Conservation (phyloP, 2,329 filamentous ascomycete species). For the Colletotrichum somersetense region DNA sequence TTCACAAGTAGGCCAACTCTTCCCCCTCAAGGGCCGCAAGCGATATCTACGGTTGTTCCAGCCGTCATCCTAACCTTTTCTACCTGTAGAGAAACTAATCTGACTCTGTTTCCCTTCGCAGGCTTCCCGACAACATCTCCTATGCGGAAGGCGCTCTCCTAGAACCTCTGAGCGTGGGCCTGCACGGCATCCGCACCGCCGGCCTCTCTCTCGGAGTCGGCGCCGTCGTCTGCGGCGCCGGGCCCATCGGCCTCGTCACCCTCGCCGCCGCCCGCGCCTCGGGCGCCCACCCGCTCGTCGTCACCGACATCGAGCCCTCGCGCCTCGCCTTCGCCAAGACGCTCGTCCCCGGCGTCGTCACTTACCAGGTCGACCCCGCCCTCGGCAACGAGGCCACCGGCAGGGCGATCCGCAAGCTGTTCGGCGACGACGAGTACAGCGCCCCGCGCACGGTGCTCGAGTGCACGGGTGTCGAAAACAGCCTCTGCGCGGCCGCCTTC, state of each 20-base stretch:
- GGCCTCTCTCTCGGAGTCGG: constrained; percentile 67
- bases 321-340: constrained; percentile 69
- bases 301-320: constrained; percentile 71
- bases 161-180: constrained; percentile 73
- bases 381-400: constrained; percentile 64
- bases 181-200: constrained; percentile 69
- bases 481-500: constrained; percentile 70
- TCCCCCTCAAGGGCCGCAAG: not conserved
- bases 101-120: constrained; percentile 40
- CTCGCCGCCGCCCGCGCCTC: constrained; percentile 70
- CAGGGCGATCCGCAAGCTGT: constrained; percentile 64
- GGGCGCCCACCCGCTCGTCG: constrained; percentile 72
- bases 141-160: constrained; percentile 73
- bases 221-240: constrained; percentile 71
- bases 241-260: constrained; percentile 72
- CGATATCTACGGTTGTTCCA: no score
- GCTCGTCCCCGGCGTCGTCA: constrained; percentile 66
- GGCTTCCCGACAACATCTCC: constrained; percentile 66
- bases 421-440: constrained; percentile 66
- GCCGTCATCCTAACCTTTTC: not conserved
- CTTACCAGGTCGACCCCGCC: constrained; percentile 64
- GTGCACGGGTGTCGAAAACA: constrained; percentile 76
- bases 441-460: constrained; percentile 72
- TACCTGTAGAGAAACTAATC: no score
- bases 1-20: constrained; percentile 59